Evolutionary conservation across 1,139 yeast genomes (phyloP).

Genomic region (Yamadazyma sp.): DNA sequence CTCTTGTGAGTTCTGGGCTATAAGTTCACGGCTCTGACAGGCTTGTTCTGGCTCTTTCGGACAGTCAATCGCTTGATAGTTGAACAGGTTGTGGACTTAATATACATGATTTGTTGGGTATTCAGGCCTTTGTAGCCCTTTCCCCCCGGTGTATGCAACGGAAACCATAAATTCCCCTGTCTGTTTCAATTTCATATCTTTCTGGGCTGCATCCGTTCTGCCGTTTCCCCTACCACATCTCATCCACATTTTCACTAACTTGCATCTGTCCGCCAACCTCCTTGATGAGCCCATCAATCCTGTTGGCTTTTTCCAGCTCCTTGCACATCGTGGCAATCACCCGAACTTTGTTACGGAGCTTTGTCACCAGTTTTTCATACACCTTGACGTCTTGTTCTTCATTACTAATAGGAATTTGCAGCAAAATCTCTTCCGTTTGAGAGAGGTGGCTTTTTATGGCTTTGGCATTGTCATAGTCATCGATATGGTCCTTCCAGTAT

Average conservation of each 20-base stretch:
- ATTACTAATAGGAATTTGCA: slow-evolving; percentile 31
- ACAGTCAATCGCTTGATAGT: too few relatives aligned
- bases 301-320: slow-evolving; percentile 32
- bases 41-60: too few relatives aligned
- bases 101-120: too few relatives aligned
- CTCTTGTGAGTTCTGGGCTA: too few relatives aligned
- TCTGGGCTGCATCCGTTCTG: too few relatives aligned
- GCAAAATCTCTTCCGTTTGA: slow-evolving; percentile 27
- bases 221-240: slow-evolving; percentile 54
- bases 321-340: slow-evolving; percentile 39
- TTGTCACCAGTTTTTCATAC: slow-evolving; percentile 43
- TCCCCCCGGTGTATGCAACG: too few relatives aligned
- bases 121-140: too few relatives aligned
- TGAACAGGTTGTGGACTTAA: too few relatives aligned
- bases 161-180: too few relatives aligned
- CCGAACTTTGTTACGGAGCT: slow-evolving; percentile 55
- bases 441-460: slow-evolving; percentile 27
- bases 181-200: too few relatives aligned
- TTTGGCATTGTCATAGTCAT: slow-evolving; percentile 16
- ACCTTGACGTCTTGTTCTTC: slow-evolving; percentile 49
- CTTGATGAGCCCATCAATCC: slow-evolving; percentile 33
- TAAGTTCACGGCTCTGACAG: too few relatives aligned
- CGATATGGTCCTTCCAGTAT: slow-evolving; percentile 29
- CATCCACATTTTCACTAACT: slow-evolving; percentile 40
- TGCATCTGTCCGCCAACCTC: slow-evolving; percentile 42